phyloP scores from a whole-genome alignment of 2,329 filamentous ascomycete species.

The Beauveria brongniartii region DNA sequence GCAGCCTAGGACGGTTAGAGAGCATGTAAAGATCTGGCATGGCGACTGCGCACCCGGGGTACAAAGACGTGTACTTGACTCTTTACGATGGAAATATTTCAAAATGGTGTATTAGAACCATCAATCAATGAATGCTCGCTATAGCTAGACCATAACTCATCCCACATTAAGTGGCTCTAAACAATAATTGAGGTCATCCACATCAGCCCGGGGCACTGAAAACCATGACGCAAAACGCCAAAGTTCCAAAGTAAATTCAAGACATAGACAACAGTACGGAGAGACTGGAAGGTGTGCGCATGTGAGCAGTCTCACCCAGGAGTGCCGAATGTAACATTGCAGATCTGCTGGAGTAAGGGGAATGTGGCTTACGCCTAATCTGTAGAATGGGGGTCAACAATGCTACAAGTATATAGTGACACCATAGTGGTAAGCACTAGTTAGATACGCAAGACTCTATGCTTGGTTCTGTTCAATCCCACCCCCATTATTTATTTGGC shows the following conservation, averaged over 20 bases:
- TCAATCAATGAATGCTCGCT: too few species aligned
- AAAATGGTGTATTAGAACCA: too few species aligned
- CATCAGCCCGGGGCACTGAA: too few species aligned
- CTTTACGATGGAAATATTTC: too few species aligned
- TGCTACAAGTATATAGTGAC: neutral
- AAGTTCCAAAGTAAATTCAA: neutral
- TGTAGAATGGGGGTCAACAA: neutral
- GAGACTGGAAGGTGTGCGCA: neutral
- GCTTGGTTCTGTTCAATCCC: neutral
- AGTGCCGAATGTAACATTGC: slow-evolving; percentile 10
- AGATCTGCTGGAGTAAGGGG: neutral
- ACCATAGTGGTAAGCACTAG: slow-evolving; percentile 8
- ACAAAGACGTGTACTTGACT: neutral
- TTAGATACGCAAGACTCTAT: neutral
- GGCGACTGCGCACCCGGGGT: neutral
- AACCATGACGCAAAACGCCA: too few species aligned
- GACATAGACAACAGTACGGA: too few species aligned
- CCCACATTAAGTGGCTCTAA: neutral
- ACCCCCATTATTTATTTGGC: neutral
- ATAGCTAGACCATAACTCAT: too few species aligned
- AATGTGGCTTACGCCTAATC: neutral
- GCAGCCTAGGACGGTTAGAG: neutral
- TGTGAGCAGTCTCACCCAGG: neutral
- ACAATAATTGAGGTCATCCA: too few species aligned
- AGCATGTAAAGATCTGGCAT: neutral